Conservation (phyloP, 306 rosid genomes). For the cucumber (Cucumis sativus) region DNA sequence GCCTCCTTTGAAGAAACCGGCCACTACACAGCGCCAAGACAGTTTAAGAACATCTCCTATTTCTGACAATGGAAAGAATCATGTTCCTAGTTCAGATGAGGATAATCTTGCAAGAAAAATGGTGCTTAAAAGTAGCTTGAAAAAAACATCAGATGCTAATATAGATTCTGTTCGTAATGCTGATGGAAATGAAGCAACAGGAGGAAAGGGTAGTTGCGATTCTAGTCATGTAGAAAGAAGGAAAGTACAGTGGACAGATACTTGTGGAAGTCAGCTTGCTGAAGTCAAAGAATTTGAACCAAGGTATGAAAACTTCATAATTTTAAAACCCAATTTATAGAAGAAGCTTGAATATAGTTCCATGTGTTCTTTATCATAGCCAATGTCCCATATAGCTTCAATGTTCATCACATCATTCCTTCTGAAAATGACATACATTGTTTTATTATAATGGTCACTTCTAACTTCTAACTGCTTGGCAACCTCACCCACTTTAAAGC, state of each 20-base stretch:
- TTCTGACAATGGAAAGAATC: slow-evolving; percentile 46
- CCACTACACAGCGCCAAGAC: slow-evolving; percentile 72
- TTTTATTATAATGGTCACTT: not conserved
- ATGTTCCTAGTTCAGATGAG: slow-evolving; percentile 24
- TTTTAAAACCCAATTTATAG: not conserved
- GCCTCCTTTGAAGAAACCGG: slow-evolving; percentile 78
- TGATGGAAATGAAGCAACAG: slow-evolving; percentile 27
- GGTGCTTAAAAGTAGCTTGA: slow-evolving; percentile 74
- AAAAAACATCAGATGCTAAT: slow-evolving; percentile 30
- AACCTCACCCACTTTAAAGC: not conserved
- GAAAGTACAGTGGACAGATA: slow-evolving; percentile 94
- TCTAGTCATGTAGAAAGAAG: slow-evolving; percentile 47
- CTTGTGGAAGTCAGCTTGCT: slow-evolving; percentile 73
- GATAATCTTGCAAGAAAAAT: slow-evolving; percentile 28
- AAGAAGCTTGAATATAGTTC: not conserved
- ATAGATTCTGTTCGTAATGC: slow-evolving; percentile 31
- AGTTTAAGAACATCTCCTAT: slow-evolving; percentile 36
- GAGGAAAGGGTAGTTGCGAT: slow-evolving; percentile 24
- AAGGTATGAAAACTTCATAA: slow-evolving; percentile 32
- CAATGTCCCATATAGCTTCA: not conserved
- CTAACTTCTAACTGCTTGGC: not conserved
- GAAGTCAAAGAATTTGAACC: slow-evolving; percentile 87
- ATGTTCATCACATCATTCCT: not conserved
- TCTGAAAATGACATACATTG: not conserved
- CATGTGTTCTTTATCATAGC: not conserved